Percentiles rank a stretch among this genome's conserved stretches.
Conservation (phyloP, 2,329 filamentous ascomycete species). For the Pseudopithomyces chartarum region DNA sequence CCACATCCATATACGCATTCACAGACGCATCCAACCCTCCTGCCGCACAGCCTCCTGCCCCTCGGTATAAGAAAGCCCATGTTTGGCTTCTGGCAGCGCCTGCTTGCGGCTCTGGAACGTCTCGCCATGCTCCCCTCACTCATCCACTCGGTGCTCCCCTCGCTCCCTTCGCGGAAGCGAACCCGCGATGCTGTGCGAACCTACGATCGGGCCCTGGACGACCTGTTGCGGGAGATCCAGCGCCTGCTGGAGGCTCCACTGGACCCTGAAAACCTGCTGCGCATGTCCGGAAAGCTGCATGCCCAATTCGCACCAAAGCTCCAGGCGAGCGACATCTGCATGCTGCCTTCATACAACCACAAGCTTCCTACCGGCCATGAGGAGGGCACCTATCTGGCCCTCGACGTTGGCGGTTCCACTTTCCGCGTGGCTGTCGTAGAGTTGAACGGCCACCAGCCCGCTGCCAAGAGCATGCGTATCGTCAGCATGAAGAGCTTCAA, state of each 20-base stretch:
- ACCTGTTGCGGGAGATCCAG: conserved; percentile 51
- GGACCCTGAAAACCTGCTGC: conserved; percentile 46
- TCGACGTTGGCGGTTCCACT: conserved; percentile 70
- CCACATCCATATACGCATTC: too few species aligned
- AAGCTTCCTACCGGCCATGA: conserved; percentile 64
- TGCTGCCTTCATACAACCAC: conserved; percentile 69
- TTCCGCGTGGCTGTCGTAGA: conserved; percentile 67
- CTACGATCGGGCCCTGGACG: conserved; percentile 54
- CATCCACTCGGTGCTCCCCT: conserved; percentile 44
- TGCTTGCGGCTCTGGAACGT: conserved; percentile 44
- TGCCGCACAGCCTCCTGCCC: conserved; percentile 21
- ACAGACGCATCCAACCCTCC: conserved; percentile 22
- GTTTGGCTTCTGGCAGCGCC: conserved; percentile 47
- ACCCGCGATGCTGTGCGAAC: conserved; percentile 45
- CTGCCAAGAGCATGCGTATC: conserved; percentile 57
- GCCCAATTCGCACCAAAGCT: conserved; percentile 61
- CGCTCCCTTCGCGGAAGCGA: conserved; percentile 39
- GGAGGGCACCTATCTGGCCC: conserved; percentile 63
- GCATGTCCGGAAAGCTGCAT: conserved; percentile 52
- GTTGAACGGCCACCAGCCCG: conserved; percentile 54
- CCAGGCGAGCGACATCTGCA: conserved; percentile 62
- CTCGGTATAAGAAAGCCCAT: conserved; percentile 43
- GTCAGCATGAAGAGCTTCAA: conserved; percentile 58
- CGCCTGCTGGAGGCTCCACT: conserved; percentile 51
- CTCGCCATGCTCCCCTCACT: conserved; percentile 49